These are phyloP conservation scores for Emmonsiellopsis sp. DNA, from an alignment of 2,329 filamentous ascomycete species.

Conservation along the genomic window DNA sequence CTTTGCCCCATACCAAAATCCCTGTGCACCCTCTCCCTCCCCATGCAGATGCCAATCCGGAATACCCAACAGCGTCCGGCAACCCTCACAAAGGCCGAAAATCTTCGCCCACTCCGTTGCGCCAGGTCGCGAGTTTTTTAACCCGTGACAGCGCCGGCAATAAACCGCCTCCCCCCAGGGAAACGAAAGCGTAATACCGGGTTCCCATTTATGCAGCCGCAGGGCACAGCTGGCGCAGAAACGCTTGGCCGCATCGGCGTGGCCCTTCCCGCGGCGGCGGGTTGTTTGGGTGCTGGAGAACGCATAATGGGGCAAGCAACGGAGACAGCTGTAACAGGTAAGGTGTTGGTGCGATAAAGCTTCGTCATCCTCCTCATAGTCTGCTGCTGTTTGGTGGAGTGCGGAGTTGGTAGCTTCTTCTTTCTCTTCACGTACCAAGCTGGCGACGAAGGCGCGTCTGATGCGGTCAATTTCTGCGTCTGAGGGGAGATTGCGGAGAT, in stretches of 20 bases:
- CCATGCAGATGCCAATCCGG: background rate
- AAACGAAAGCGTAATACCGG: constrained; percentile 8
- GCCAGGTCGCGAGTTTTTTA: background rate
- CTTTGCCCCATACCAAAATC: constrained; percentile 1
- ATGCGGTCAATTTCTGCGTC: constrained; percentile 5
- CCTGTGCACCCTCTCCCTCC: background rate
- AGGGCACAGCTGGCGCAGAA: constrained; percentile 14
- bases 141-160: background rate
- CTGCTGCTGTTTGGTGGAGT: background rate
- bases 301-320: constrained; percentile 3
- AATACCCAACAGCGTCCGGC: background rate
- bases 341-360: constrained; percentile 3
- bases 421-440: constrained; percentile 3
- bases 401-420: background rate
- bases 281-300: constrained; percentile 13
- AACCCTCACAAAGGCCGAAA: constrained; percentile 1
- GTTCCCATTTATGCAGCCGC: constrained; percentile 11
- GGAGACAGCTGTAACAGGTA: constrained; percentile 15
- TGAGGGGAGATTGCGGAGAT: constrained; percentile 9
- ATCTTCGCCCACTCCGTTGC: background rate
- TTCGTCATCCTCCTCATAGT: background rate
- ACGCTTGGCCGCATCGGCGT: constrained; percentile 10
- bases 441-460: constrained; percentile 3
- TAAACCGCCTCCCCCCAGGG: background rate
- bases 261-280: constrained; percentile 11